phyloP scores from a whole-genome alignment of 2,329 filamentous ascomycete species.

The Metarhizium sp. region DNA sequence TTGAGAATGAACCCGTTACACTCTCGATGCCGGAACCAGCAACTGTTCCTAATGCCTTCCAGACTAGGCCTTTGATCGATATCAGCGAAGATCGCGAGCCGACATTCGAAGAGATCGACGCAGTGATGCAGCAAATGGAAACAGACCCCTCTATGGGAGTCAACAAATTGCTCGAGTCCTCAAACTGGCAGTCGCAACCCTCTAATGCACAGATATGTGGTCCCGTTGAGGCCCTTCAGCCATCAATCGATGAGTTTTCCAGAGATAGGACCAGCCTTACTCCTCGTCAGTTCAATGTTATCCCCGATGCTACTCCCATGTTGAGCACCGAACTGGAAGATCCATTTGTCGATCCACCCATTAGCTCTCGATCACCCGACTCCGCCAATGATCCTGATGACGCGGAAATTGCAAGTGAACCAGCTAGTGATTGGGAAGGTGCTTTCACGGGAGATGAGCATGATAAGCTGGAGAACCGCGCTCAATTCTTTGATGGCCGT shows the following conservation, averaged over 20 bases:
- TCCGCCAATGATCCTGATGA: constrained; percentile 34
- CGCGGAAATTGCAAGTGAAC: constrained; percentile 39
- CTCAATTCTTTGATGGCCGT: constrained; percentile 82
- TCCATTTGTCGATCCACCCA: constrained; percentile 47
- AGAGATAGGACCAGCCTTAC: constrained; percentile 69
- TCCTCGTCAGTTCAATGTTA: constrained; percentile 43
- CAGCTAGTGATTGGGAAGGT: constrained; percentile 87
- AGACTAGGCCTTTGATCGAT: not conserved
- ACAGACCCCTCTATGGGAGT: constrained; percentile 65
- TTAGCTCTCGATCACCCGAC: constrained; percentile 38
- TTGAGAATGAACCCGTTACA: constrained; percentile 15
- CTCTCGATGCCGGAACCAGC: not conserved
- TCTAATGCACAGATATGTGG: constrained; percentile 31
- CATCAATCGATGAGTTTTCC: constrained; percentile 40
- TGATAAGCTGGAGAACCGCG: constrained; percentile 69
- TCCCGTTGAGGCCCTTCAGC: constrained; percentile 40
- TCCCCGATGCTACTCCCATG: constrained; percentile 35
- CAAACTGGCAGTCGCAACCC: constrained; percentile 28
- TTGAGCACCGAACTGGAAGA: constrained; percentile 50
- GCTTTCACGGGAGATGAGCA: constrained; percentile 76
- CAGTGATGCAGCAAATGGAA: constrained; percentile 77
- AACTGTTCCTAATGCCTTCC: not conserved
- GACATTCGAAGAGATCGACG: constrained; percentile 80
- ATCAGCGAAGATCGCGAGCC: constrained; percentile 25
- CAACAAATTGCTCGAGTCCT: constrained; percentile 47